phyloP scores from a whole-genome alignment of 768 basidiomycete species.

The Tylopilus sp. region DNA sequence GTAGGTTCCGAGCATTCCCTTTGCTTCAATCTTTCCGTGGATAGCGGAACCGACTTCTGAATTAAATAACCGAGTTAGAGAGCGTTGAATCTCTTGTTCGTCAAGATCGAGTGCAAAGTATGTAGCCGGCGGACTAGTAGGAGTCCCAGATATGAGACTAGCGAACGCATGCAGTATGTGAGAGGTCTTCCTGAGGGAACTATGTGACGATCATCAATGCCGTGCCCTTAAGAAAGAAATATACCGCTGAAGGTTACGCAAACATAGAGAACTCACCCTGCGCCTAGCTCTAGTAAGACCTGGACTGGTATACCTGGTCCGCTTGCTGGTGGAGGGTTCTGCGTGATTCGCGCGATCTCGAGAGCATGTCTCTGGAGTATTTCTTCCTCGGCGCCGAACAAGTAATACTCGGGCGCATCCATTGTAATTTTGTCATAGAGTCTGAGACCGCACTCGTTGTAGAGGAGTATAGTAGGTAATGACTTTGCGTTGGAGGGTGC shows the following conservation, averaged over 20 bases:
- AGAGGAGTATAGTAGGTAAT: slow-evolving; percentile 81
- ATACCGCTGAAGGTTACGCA: not conserved
- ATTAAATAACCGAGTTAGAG: slow-evolving; percentile 60
- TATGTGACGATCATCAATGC: slow-evolving; percentile 31
- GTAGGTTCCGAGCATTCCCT: slow-evolving; percentile 90
- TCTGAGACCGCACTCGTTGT: slow-evolving; percentile 81
- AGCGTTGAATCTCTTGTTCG: slow-evolving; percentile 77
- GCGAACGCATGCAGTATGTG: slow-evolving; percentile 75
- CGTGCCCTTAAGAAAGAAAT: not conserved
- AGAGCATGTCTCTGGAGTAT: slow-evolving; percentile 70
- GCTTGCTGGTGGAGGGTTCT: slow-evolving; percentile 31
- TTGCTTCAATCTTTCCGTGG: slow-evolving; percentile 68
- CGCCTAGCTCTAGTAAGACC: slow-evolving; percentile 86
- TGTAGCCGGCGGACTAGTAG: slow-evolving; percentile 51
- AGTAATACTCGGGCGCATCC: slow-evolving; percentile 78
- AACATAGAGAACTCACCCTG: slow-evolving; percentile 69
- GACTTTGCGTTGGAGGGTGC: slow-evolving; percentile 53
- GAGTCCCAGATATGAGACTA: slow-evolving; percentile 39
- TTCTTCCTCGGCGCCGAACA: slow-evolving; percentile 84
- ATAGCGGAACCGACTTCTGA: slow-evolving; percentile 63
- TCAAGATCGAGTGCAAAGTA: slow-evolving; percentile 96
- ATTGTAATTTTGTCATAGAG: slow-evolving; percentile 87
- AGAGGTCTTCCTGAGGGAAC: slow-evolving; percentile 86
- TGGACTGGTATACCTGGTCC: slow-evolving; percentile 39
- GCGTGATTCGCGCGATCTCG: slow-evolving; percentile 76